Evolutionary conservation across 208 protist species (phyloP).

Genomic region (Porcisia hertigi): DNA sequence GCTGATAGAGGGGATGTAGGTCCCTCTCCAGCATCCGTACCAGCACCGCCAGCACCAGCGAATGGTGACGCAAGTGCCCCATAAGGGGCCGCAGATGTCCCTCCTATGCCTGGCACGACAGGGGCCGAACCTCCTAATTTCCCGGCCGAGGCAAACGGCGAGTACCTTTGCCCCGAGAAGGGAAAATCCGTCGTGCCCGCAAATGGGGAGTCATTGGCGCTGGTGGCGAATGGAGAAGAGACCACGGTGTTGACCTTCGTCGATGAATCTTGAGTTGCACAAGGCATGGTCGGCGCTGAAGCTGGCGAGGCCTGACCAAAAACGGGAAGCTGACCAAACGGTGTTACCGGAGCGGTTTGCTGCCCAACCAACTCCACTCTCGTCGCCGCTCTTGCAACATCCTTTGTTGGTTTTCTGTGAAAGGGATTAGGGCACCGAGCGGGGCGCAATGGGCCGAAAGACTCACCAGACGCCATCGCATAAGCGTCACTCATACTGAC

Average conservation of each 20-base stretch:
- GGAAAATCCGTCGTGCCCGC: slow-evolving; percentile 38
- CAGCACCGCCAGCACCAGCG: slow-evolving; percentile 5
- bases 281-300: slow-evolving; percentile 12
- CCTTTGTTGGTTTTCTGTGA: slow-evolving; percentile 15
- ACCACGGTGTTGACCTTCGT: slow-evolving; percentile 25
- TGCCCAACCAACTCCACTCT: slow-evolving; percentile 25
- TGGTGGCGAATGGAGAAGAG: slow-evolving; percentile 61
- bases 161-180: slow-evolving; percentile 36
- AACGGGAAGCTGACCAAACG: slow-evolving; percentile 80
- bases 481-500: slow-evolving; percentile 48
- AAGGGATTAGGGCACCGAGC: slow-evolving; percentile 56
- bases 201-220: slow-evolving; percentile 30
- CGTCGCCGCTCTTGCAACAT: slow-evolving; percentile 14
- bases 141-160: slow-evolving; percentile 40
- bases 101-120: not conserved
- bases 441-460: slow-evolving; percentile 50
- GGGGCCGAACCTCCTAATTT: not conserved
- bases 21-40: no score
- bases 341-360: slow-evolving; percentile 57
- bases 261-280: not conserved
- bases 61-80: slow-evolving; percentile 38
- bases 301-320: slow-evolving; percentile 57
- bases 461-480: slow-evolving; percentile 46
- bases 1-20: slow-evolving; percentile 43
- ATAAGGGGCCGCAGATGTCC: not conserved